These are phyloP conservation scores for Aspergillus avenaceus DNA, from an alignment of 495 filamentous ascomycete genomes.

Conservation along the genomic window DNA sequence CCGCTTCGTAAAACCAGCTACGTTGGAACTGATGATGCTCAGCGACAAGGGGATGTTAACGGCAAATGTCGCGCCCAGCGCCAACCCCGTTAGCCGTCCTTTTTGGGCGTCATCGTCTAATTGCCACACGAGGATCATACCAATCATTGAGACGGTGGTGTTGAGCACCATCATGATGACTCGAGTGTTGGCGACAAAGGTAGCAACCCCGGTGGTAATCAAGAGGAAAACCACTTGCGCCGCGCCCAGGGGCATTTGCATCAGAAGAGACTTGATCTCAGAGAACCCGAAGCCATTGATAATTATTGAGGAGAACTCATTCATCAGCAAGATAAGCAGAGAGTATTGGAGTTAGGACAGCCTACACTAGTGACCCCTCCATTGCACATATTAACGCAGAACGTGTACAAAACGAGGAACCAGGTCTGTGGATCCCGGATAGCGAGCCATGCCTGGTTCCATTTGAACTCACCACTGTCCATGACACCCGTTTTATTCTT, in stretches of 20 bases:
- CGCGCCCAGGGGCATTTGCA: constrained; percentile 37
- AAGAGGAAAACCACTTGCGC: constrained; percentile 35
- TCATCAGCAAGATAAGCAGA: background rate
- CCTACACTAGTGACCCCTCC: constrained; percentile 39
- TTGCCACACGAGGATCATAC: constrained; percentile 55
- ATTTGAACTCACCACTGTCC: constrained; percentile 54
- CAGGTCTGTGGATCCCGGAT: constrained; percentile 50
- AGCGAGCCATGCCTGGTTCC: constrained; percentile 50
- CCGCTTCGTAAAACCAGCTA: constrained; percentile 62
- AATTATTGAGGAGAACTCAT: constrained; percentile 37
- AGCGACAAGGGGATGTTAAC: constrained; percentile 54
- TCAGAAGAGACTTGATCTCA: constrained; percentile 30
- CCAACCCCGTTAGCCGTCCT: constrained; percentile 52
- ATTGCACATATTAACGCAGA: constrained; percentile 41
- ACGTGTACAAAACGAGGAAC: constrained; percentile 34
- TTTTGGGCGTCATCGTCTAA: constrained; percentile 48
- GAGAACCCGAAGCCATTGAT: constrained; percentile 38
- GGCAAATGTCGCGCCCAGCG: constrained; percentile 47
- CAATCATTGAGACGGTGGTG: constrained; percentile 39
- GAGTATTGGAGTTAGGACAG: background rate
- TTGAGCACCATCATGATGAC: constrained; percentile 33
- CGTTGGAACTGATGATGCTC: constrained; percentile 53
- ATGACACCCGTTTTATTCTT: constrained; percentile 57
- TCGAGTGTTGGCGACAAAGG: constrained; percentile 23
- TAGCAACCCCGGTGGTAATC: constrained; percentile 27